Conservation (phyloP, 2,329 filamentous ascomycete species). For the Talaromyces sp. region DNA sequence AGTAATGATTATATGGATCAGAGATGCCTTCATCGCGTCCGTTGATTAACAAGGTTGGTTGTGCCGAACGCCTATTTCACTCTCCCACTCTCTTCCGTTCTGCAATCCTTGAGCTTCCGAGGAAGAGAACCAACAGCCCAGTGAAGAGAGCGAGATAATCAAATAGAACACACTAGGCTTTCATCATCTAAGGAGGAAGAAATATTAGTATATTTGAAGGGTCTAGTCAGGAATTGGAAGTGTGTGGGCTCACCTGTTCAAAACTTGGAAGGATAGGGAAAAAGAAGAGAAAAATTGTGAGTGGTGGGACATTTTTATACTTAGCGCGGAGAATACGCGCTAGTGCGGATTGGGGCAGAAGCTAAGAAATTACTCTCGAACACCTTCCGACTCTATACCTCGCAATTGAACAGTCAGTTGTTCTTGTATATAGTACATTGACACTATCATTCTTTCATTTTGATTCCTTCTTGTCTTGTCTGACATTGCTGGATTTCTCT, state of each 20-base stretch:
- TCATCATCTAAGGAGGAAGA: slow-evolving; percentile 79
- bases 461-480: not conserved
- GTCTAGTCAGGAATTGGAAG: not conserved
- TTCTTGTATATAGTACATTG: not conserved
- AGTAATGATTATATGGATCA: slow-evolving; percentile 60
- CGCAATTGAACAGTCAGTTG: not conserved
- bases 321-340: slow-evolving; percentile 14
- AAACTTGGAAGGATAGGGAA: slow-evolving; percentile 98
- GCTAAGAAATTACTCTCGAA: not conserved
- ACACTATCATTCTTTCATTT: not conserved
- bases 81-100: slow-evolving; percentile 63
- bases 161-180: slow-evolving; percentile 95
- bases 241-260: slow-evolving; percentile 70
- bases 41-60: slow-evolving; percentile 91
- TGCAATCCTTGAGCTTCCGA: slow-evolving; percentile 85
- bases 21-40: slow-evolving; percentile 98
- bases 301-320: slow-evolving; percentile 22
- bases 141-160: slow-evolving; percentile 61
- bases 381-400: slow-evolving; percentile 19
- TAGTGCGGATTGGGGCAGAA: not conserved
- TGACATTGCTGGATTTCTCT: not conserved
- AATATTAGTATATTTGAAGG: slow-evolving; percentile 20
- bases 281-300: slow-evolving; percentile 47
- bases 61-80: slow-evolving; percentile 99
- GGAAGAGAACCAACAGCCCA: slow-evolving; percentile 70